Evolutionary conservation across 768 basidiomycete species (phyloP).

Genomic region (Hygrophorus pudorinus): DNA sequence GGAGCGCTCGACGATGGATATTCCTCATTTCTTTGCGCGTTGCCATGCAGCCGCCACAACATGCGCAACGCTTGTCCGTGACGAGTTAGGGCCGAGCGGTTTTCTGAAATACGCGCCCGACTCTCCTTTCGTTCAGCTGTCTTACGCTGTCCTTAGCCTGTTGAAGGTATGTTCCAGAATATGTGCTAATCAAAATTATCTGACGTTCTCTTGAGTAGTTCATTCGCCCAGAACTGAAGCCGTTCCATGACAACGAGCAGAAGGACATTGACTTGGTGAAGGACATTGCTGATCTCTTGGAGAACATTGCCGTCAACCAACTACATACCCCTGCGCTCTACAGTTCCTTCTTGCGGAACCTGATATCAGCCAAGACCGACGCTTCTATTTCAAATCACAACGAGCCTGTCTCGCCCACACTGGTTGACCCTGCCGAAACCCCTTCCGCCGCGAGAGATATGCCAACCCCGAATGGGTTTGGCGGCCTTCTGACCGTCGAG

Average conservation of each 20-base stretch:
- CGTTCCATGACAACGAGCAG: slow-evolving; percentile 65
- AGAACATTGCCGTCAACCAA: slow-evolving; percentile 64
- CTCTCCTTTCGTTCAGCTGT: slow-evolving; percentile 82
- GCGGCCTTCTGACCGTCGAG: not conserved
- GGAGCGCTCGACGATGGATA: slow-evolving; percentile 61
- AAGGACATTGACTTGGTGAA: slow-evolving; percentile 60
- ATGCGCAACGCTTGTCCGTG: slow-evolving; percentile 64
- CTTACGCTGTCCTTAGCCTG: slow-evolving; percentile 88
- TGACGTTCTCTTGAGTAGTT: slow-evolving; percentile 35
- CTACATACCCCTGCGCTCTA: slow-evolving; percentile 89
- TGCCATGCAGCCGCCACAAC: slow-evolving; percentile 64
- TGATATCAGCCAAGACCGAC: slow-evolving; percentile 48
- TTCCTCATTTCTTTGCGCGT: slow-evolving; percentile 77
- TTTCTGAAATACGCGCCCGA: slow-evolving; percentile 81
- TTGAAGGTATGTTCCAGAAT: slow-evolving; percentile 57
- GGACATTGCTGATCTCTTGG: slow-evolving; percentile 75
- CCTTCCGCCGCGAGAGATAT: too few relatives aligned
- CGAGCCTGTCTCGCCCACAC: too few relatives aligned
- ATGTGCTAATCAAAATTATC: not conserved
- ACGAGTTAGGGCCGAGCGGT: slow-evolving; percentile 68
- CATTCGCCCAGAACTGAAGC: slow-evolving; percentile 74
- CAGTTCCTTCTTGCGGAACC: slow-evolving; percentile 69
- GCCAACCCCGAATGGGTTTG: not conserved
- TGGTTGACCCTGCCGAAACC: too few relatives aligned
- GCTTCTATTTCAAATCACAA: slow-evolving; percentile 5